phyloP scores from a whole-genome alignment of 1,139 yeast genomes.

The Blastobotrys persicus region DNA sequence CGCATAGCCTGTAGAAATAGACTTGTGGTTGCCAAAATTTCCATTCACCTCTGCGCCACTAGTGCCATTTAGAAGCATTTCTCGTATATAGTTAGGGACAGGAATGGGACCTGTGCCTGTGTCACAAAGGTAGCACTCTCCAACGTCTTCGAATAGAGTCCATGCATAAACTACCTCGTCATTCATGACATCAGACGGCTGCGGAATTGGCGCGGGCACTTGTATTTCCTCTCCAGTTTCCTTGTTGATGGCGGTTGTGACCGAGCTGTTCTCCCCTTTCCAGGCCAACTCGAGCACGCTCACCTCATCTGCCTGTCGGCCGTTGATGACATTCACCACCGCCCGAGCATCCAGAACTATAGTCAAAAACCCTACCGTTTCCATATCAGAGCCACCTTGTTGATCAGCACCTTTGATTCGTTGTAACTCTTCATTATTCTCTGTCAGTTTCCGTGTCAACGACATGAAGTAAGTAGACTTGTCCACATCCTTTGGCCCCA shows the following conservation, averaged over 20 bases:
- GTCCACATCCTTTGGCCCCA: conserved; percentile 25
- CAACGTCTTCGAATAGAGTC: not conserved
- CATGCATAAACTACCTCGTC: not conserved
- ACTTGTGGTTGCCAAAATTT: not conserved
- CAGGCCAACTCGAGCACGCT: conserved; percentile 24
- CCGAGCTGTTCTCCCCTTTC: not conserved
- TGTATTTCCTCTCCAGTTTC: not conserved
- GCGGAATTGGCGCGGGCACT: not conserved
- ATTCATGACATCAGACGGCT: not conserved
- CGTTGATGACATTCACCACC: conserved; percentile 50
- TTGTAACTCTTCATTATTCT: conserved; percentile 28
- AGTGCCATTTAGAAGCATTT: conserved; percentile 5
- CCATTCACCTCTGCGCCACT: conserved; percentile 5
- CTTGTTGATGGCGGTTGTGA: not conserved
- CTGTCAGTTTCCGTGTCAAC: conserved; percentile 26
- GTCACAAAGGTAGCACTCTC: not conserved
- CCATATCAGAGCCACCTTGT: conserved; percentile 18
- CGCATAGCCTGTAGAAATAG: conserved; percentile 66
- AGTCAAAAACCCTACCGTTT: conserved; percentile 68
- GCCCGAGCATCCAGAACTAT: conserved; percentile 60
- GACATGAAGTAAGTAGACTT: conserved; percentile 24
- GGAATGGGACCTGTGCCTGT: not conserved
- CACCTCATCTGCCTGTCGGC: conserved; percentile 39
- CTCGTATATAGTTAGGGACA: conserved; percentile 1
- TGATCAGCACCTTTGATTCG: conserved; percentile 9